phyloP scores from a whole-genome alignment of 2,329 filamentous ascomycete genomes.

The Ophiognomonia clavigignenti-juglandacearum region DNA sequence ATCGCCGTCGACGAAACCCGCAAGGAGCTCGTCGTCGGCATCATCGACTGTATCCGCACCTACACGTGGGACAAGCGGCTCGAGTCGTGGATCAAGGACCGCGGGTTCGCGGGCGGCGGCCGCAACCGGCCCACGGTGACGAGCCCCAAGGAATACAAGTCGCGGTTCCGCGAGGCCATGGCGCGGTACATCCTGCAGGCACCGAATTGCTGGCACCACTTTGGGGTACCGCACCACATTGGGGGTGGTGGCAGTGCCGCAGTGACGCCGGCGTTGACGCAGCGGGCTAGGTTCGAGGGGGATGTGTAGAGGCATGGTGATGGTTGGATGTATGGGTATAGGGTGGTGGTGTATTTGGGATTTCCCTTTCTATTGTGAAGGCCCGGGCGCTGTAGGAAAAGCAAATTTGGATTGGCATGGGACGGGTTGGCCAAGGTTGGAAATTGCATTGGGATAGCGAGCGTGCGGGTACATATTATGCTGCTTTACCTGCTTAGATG shows the following conservation, averaged over 20 bases:
- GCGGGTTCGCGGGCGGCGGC: slow-evolving; percentile 72
- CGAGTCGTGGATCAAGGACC: slow-evolving; percentile 99
- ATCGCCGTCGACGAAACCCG: slow-evolving; percentile 88
- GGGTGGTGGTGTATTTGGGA: neutral
- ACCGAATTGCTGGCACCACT: slow-evolving; percentile 73
- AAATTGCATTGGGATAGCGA: neutral
- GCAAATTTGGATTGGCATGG: neutral
- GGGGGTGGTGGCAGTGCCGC: neutral
- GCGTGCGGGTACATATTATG: neutral
- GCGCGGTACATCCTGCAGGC: slow-evolving; percentile 72
- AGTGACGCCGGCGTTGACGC: neutral
- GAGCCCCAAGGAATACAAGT: slow-evolving; percentile 95
- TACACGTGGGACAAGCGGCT: slow-evolving; percentile 99
- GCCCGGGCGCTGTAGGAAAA: neutral
- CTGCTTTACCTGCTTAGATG: neutral
- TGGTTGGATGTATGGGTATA: neutral
- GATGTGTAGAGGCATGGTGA: neutral
- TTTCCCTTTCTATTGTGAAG: neutral
- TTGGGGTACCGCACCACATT: slow-evolving; percentile 34
- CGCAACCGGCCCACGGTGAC: slow-evolving; percentile 90
- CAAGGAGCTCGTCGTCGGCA: slow-evolving; percentile 92
- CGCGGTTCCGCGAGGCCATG: slow-evolving; percentile 94
- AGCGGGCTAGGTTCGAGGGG: slow-evolving; percentile 1
- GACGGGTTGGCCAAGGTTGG: neutral
- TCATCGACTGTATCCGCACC: slow-evolving; percentile 96